phyloP scores from a whole-genome alignment of 2,329 filamentous ascomycete species.

The Diplodia corticola region DNA sequence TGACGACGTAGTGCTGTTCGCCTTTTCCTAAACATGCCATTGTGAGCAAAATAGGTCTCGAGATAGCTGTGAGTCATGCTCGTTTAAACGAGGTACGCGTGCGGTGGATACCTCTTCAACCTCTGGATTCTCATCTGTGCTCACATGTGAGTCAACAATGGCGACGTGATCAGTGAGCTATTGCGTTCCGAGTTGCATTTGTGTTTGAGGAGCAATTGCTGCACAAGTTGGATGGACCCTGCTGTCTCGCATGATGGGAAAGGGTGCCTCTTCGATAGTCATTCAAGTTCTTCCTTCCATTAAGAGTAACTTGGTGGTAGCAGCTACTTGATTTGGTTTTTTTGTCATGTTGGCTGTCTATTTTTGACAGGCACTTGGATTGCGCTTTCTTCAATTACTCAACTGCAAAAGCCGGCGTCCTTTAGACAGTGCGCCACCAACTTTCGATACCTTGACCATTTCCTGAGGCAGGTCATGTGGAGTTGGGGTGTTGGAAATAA shows the following conservation, averaged over 20 bases:
- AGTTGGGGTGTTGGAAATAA: not conserved
- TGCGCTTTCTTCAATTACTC: not conserved
- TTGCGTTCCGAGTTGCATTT: not conserved
- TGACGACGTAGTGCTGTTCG: not conserved
- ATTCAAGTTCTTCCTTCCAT: not conserved
- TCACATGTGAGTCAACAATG: not conserved
- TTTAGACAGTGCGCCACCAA: not conserved
- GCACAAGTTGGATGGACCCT: too few relatives aligned
- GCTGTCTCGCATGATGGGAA: not conserved
- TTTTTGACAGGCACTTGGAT: not conserved
- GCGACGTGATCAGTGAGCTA: not conserved
- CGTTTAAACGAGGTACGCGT: not conserved
- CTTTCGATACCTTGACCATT: not conserved
- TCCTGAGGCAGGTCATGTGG: too few relatives aligned
- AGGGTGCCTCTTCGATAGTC: not conserved
- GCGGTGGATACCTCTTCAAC: constrained; percentile 1
- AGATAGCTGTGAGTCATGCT: not conserved
- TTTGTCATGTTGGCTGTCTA: not conserved
- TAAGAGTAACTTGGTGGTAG: not conserved
- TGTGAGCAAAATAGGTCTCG: not conserved
- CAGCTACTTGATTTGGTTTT: not conserved
- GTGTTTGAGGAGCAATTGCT: not conserved
- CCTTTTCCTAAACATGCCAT: not conserved
- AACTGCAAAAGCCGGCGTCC: not conserved
- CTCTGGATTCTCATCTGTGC: not conserved